phyloP scores from a whole-genome alignment of 257 asterid species.

The Solanum dulcamara region DNA sequence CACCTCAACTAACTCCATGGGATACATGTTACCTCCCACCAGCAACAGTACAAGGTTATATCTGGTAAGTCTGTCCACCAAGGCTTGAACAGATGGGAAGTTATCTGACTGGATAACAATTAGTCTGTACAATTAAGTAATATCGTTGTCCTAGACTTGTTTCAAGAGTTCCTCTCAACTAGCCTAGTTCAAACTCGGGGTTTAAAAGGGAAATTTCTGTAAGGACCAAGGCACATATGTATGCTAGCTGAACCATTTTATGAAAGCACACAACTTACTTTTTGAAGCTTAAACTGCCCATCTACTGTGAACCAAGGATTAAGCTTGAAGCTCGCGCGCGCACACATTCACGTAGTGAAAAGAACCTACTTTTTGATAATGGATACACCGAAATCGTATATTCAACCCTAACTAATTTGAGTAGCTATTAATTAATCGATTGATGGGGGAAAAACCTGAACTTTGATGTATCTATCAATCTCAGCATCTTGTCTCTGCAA shows the following conservation, averaged over 20 bases:
- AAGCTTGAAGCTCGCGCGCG: background rate
- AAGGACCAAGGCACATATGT: background rate
- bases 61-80: background rate
- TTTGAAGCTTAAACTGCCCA: background rate
- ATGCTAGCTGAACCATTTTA: background rate
- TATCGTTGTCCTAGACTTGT: background rate
- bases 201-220: background rate
- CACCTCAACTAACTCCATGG: background rate
- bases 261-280: background rate
- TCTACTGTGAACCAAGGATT: background rate
- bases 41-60: background rate
- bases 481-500: slow-evolving; percentile 85
- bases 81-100: background rate
- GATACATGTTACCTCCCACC: background rate
- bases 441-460: slow-evolving; percentile 44
- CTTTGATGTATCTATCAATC: slow-evolving; percentile 67
- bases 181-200: background rate
- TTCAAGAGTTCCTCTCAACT: background rate
- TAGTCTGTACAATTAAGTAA: background rate
- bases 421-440: background rate
- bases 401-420: background rate
- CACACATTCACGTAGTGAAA: background rate
- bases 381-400: background rate
- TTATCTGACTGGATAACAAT: background rate
- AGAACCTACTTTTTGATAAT: background rate